These are phyloP conservation scores for Eucalyptus grandis DNA, from an alignment of 345 rosid species.

Conservation along the genomic window DNA sequence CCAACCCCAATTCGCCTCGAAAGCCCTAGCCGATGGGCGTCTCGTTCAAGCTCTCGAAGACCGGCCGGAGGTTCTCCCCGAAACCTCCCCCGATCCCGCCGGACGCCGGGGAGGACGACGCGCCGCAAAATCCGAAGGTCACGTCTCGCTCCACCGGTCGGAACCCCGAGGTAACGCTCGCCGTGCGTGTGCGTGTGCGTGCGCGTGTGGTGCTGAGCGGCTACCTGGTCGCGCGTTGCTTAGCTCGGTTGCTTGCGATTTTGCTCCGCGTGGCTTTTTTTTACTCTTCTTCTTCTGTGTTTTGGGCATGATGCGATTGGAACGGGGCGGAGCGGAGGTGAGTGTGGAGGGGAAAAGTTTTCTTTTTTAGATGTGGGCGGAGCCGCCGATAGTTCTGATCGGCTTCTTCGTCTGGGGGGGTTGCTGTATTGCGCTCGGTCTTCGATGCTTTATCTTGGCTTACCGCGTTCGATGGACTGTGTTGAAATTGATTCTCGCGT, in stretches of 20 bases:
- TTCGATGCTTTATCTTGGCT: not conserved
- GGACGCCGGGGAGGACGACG: conserved; percentile 15
- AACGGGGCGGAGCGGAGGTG: not conserved
- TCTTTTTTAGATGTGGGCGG: not conserved
- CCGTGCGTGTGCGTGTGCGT: not conserved
- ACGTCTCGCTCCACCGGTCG: conserved; percentile 1
- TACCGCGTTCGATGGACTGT: not conserved
- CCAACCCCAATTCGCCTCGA: not conserved
- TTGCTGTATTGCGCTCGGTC: not conserved
- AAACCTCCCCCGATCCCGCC: conserved; percentile 22
- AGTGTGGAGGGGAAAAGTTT: not conserved
- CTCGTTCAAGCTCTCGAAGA: conserved; percentile 7
- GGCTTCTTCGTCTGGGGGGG: not conserved
- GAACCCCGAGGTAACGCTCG: conserved; percentile 1
- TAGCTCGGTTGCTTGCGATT: not conserved
- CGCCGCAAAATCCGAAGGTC: conserved; percentile 19
- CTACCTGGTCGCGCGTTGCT: not conserved
- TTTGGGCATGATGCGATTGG: not conserved
- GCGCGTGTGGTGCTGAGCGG: not conserved
- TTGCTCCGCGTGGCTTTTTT: not conserved
- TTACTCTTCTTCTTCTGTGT: not conserved
- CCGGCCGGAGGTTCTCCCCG: conserved; percentile 18
- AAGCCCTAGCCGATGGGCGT: not conserved
- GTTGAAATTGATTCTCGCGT: not conserved
- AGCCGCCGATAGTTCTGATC: not conserved